These are phyloP conservation scores for Carpinus fangiana DNA, from an alignment of 306 rosid genomes.

Conservation along the genomic window DNA sequence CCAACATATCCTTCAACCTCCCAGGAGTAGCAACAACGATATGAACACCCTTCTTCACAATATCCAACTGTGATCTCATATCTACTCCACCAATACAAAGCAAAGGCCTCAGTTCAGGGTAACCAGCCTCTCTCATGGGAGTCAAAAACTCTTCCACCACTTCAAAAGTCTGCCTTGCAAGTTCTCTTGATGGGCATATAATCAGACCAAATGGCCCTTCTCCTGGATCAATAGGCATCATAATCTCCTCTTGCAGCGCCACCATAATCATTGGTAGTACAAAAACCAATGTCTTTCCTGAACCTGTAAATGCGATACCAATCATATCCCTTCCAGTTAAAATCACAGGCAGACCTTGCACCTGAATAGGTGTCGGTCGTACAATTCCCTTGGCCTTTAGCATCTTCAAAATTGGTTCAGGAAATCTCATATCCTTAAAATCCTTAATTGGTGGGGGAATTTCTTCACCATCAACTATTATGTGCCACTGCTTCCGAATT, in stretches of 20 bases:
- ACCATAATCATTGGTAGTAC: constrained; percentile 93
- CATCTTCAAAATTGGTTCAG: constrained; percentile 78
- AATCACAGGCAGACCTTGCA: constrained; percentile 91
- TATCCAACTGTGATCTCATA: constrained; percentile 79
- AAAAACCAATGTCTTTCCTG: constrained; percentile 87
- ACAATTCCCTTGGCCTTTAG: constrained; percentile 82
- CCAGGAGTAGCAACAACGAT: constrained; percentile 97
- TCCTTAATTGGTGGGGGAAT: constrained; percentile 81
- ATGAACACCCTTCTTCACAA: constrained; percentile 93
- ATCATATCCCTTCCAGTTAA: constrained; percentile 92
- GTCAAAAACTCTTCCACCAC: constrained; percentile 73
- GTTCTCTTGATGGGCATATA: constrained; percentile 90
- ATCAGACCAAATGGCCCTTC: constrained; percentile 90
- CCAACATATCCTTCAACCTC: constrained; percentile 92
- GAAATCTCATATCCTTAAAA: constrained; percentile 91
- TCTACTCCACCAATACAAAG: constrained; percentile 96
- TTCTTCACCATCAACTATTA: constrained; percentile 78
- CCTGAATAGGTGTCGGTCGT: constrained; percentile 97
- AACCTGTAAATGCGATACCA: constrained; percentile 93
- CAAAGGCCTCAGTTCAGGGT: constrained; percentile 85
- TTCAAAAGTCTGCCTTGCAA: constrained; percentile 92
- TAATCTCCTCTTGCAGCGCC: constrained; percentile 88
- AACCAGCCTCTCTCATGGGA: constrained; percentile 86
- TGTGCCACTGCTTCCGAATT: constrained; percentile 88
- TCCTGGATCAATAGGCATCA: constrained; percentile 89